Evolutionary conservation across 73 alveolate genomes (phyloP).

Genomic region (Uronychia binucleata): DNA sequence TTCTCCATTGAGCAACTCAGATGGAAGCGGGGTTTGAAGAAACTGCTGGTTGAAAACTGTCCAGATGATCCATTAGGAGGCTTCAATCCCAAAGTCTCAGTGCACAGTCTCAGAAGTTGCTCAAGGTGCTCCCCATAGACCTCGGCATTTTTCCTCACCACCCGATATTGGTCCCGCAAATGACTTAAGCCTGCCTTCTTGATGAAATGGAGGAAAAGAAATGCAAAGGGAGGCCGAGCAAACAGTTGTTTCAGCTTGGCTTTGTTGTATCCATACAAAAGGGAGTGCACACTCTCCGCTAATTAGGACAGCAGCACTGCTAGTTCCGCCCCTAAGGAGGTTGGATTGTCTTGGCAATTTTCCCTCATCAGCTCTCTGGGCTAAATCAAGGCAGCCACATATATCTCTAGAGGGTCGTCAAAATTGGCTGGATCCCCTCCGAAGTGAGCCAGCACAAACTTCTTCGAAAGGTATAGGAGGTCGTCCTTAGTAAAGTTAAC

Average conservation of each 20-base stretch:
- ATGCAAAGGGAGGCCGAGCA: background rate
- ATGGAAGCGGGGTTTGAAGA: background rate
- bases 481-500: conserved; percentile 7
- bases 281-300: background rate
- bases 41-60: background rate
- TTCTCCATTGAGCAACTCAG: background rate
- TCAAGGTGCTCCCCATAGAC: background rate
- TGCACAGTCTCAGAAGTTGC: background rate
- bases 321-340: background rate
- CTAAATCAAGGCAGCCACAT: conserved; percentile 7
- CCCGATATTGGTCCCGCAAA: background rate
- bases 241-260: conserved; percentile 1
- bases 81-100: background rate
- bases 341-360: background rate
- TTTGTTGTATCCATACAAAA: conserved; percentile 3
- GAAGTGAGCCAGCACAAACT: background rate
- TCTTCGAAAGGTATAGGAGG: background rate
- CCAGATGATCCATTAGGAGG: background rate
- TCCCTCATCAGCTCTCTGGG: background rate
- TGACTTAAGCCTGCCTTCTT: background rate
- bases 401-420: background rate
- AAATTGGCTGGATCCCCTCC: background rate
- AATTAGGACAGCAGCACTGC: background rate
- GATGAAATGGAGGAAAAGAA: conserved; percentile 1
- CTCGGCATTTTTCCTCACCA: background rate